Percentiles rank a stretch among this genome's conserved stretches.
Conservation (phyloP, 306 rosid genomes). For the Senna siamea region DNA sequence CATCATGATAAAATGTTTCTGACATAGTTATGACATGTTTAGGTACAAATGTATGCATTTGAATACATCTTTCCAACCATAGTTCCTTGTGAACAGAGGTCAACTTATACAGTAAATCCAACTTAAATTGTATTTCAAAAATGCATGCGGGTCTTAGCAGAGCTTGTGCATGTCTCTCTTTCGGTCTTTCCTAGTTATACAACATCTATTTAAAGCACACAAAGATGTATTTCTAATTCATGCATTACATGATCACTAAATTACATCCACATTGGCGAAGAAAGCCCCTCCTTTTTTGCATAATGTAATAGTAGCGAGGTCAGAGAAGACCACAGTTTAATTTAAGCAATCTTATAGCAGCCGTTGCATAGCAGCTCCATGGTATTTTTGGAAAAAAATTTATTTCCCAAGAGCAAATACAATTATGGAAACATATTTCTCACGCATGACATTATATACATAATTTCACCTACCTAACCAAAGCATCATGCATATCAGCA, state of each 20-base stretch:
- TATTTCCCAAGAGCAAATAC: slow-evolving; percentile 29
- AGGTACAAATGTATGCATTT: slow-evolving; percentile 7
- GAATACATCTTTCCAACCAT: not conserved
- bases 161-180: not conserved
- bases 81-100: not conserved
- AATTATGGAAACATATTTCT: slow-evolving; percentile 14
- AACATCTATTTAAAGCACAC: not conserved
- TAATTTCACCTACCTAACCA: slow-evolving; percentile 59
- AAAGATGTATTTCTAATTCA: not conserved
- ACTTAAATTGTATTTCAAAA: not conserved
- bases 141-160: not conserved
- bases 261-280: not conserved
- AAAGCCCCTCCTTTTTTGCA: not conserved
- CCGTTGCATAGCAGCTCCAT: not conserved
- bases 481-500: slow-evolving; percentile 68
- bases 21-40: not conserved
- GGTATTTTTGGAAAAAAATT: not conserved
- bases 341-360: slow-evolving; percentile 1
- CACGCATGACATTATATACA: slow-evolving; percentile 23
- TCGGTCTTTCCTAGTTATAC: not conserved
- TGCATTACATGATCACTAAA: not conserved
- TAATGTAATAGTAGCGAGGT: not conserved
- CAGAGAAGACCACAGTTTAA: not conserved
- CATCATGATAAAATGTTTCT: not conserved
- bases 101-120: not conserved